Evolutionary conservation across 1,284 basidiomycete species (phyloP).

Genomic region (Porogramme epimiltina): DNA sequence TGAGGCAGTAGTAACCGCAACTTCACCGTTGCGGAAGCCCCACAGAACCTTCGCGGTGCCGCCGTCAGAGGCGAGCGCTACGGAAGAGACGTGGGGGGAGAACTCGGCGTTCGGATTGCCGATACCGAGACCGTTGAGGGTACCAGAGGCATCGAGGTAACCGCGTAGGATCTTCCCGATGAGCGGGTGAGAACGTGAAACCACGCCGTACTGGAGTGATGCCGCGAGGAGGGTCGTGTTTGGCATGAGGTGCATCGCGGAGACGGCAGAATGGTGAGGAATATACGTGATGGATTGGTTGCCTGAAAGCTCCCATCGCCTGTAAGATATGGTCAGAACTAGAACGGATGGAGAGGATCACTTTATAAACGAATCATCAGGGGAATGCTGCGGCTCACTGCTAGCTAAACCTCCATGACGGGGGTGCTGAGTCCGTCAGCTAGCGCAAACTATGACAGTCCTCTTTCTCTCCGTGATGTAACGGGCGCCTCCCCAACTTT

Average conservation of each 20-base stretch:
- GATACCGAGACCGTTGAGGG: constrained; percentile 57
- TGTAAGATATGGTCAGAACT: constrained; percentile 30
- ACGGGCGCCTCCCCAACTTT: no score
- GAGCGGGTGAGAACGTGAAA: constrained; percentile 74
- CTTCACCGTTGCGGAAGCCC: constrained; percentile 75
- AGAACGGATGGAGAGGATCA: no score
- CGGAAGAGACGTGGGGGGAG: constrained; percentile 64
- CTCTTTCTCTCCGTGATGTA: no score
- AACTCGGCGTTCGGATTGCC: constrained; percentile 83
- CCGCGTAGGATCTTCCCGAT: constrained; percentile 74
- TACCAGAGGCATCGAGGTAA: constrained; percentile 69
- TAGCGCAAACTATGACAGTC: no score
- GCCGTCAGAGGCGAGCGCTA: constrained; percentile 60
- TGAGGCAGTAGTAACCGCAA: constrained; percentile 61
- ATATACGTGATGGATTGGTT: constrained; percentile 61
- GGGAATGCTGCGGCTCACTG: no score
- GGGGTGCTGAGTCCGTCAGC: no score
- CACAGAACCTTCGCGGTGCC: constrained; percentile 73
- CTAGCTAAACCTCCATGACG: no score
- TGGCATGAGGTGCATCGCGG: constrained; percentile 59
- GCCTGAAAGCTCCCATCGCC: constrained; percentile 74
- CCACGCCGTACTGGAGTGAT: constrained; percentile 72
- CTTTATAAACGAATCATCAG: no score
- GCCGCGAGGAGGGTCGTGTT: constrained; percentile 58
- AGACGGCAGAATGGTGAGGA: constrained; percentile 58